A percentile compares a stretch with the other conserved stretches of the same genome.
These are phyloP conservation scores for Porpolomopsis calyptriformis DNA, from an alignment of 768 basidiomycete genomes.

Conservation along the genomic window DNA sequence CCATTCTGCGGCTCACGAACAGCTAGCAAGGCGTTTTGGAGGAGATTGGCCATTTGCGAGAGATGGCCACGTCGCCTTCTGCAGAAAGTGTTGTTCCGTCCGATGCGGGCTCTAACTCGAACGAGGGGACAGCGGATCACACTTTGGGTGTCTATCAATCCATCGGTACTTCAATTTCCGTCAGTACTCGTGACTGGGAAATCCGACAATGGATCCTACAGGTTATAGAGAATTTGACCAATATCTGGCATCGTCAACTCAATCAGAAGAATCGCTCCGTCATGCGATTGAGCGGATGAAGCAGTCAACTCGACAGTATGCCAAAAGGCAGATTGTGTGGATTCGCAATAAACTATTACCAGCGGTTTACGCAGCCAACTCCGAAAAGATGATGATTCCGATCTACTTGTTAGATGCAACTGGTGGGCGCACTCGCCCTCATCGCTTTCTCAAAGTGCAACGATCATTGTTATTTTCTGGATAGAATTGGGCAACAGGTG, in stretches of 20 bases:
- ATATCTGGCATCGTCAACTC: constrained; percentile 41
- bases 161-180: constrained; percentile 59
- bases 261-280: constrained; percentile 33
- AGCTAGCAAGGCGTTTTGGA: constrained; percentile 64
- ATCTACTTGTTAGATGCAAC: constrained; percentile 59
- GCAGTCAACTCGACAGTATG: constrained; percentile 78
- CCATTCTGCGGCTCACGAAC: constrained; percentile 1
- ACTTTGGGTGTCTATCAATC: constrained; percentile 88
- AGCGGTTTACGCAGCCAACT: constrained; percentile 42
- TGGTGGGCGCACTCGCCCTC: constrained; percentile 31
- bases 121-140: constrained; percentile 34
- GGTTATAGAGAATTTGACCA: constrained; percentile 87
- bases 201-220: constrained; percentile 27
- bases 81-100: too few relatives aligned
- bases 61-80: constrained; percentile 25
- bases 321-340: constrained; percentile 87
- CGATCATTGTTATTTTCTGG: too few relatives aligned
- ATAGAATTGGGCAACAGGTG: constrained; percentile 48
- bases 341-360: constrained; percentile 84
- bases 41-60: constrained; percentile 55
- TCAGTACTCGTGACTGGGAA: neutral
- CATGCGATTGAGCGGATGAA: constrained; percentile 74
- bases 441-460: too few relatives aligned
- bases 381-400: constrained; percentile 23
- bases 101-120: neutral